Base-by-base conservation (phyloP, 768 basidiomycete genomes). In the Mycena albidolilacea region DNA sequence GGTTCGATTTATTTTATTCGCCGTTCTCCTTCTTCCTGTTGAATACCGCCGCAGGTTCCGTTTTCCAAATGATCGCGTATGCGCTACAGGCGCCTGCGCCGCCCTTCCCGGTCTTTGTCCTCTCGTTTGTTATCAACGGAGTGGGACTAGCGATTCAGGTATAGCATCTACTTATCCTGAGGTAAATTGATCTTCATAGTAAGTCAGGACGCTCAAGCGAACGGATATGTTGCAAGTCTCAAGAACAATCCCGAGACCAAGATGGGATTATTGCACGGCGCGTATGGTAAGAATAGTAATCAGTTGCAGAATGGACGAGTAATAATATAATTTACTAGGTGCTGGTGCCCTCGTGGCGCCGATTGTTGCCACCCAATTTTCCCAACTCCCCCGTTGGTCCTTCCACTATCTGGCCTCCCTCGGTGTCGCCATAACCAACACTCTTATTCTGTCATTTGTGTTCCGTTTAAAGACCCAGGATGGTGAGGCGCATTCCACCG, bases 281-380 rank as follows among this genome's bases (percentile, higher is more conserved):
- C 87, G 3, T 94, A 93, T 76, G 92, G 92, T 86, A 68, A 17
- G 76, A 10, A 59, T 59, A 7, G 5, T 39, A 30, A 30, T 30
- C 30, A 30, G 0, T 3, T 30, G 30, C 30, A 30, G 30, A 30
- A 30, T 30, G 30, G 30, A 30, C 30, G 30, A 30, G 30, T 30
- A 30, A 30, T 30, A 30, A 14, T 19, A 65, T 64, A 35, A 70
- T 62, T 58, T 19, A 61, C 6, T 46, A 93, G 92, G 93, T 21
- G 82, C 87, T 0, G 93, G 93, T 1, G 93, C 93, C 3, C 82
- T 94, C 11, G 84, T 84, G 9, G 81, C 95, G 0, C 96, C 96
- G 4, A 86, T 97, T 19, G 90, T 92, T 0, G 88, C 95, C 0
- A 97, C 96, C 0, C 93, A 95, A 70, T 97, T 97, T 74, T 85